Evolutionary conservation across 345 rosid species (phyloP).

Genomic region (Salix purpurea): DNA sequence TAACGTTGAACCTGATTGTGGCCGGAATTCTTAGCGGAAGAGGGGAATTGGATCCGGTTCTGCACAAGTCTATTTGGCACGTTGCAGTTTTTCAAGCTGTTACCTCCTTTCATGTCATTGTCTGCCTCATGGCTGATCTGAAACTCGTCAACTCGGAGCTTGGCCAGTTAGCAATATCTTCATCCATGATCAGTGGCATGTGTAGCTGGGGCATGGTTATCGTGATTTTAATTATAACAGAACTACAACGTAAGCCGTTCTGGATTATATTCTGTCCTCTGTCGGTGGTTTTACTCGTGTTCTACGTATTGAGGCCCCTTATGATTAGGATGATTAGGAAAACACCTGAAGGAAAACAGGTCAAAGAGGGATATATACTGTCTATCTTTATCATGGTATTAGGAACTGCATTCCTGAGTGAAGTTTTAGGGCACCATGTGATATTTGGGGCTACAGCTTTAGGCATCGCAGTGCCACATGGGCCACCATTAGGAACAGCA

Average conservation of each 20-base stretch:
- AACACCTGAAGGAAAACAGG: conserved; percentile 27
- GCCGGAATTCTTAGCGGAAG: not conserved
- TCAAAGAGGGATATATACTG: conserved; percentile 24
- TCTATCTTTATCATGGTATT: conserved; percentile 27
- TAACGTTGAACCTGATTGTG: not conserved
- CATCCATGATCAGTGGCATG: conserved; percentile 19
- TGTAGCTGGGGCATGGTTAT: conserved; percentile 1
- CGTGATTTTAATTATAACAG: not conserved
- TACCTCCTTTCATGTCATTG: conserved; percentile 18
- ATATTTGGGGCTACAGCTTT: conserved; percentile 38
- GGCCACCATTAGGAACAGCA: conserved; percentile 51
- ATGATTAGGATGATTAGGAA: conserved; percentile 10
- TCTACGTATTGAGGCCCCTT: conserved; percentile 4
- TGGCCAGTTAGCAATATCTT: conserved; percentile 13
- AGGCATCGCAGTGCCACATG: conserved; percentile 45
- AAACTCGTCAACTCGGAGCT: conserved; percentile 21
- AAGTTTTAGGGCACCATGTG: conserved; percentile 24
- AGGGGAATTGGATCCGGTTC: not conserved
- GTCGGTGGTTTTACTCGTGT: not conserved
- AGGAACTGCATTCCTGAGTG: conserved; percentile 20
- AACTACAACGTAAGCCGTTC: too few relatives aligned
- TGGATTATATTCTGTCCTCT: not conserved
- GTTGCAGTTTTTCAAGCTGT: conserved; percentile 10
- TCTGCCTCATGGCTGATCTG: conserved; percentile 13
- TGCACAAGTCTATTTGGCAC: not conserved